Percentiles rank a stretch among this genome's conserved stretches.
Evolutionary conservation across 2,329 filamentous ascomycete genomes (phyloP).

Genomic region (Laburnicola sp.): DNA sequence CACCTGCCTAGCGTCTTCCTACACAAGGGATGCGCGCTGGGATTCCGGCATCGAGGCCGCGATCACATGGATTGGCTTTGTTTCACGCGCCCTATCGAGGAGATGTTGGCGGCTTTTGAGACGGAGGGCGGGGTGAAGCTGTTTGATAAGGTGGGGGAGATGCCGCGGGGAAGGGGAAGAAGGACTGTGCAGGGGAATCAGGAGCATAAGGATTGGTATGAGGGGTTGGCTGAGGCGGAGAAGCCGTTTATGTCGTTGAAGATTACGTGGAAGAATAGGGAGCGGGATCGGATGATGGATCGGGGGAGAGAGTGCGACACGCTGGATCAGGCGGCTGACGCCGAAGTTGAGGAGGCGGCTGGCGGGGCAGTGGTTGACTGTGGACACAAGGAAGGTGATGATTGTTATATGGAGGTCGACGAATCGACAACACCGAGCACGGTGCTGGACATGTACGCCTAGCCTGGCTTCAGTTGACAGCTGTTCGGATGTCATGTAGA

Average conservation of each 20-base stretch:
- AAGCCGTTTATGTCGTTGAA: conserved; percentile 39
- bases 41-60: conserved; percentile 16
- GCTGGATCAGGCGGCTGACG: too few relatives aligned
- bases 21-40: conserved; percentile 25
- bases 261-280: conserved; percentile 3
- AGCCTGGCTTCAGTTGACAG: too few relatives aligned
- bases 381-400: too few relatives aligned
- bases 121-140: conserved; percentile 8
- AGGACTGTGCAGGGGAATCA: conserved; percentile 11
- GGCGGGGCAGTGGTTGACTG: too few relatives aligned
- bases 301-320: too few relatives aligned
- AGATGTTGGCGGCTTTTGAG: conserved; percentile 20
- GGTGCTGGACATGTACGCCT: too few relatives aligned
- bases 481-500: too few relatives aligned
- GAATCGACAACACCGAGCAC: too few relatives aligned
- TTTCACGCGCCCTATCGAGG: conserved; percentile 23
- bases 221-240: conserved; percentile 22
- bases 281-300: background rate
- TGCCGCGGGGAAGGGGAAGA: conserved; percentile 9
- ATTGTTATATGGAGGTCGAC: too few relatives aligned
- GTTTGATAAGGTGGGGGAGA: conserved; percentile 26
- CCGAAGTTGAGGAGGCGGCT: background rate
- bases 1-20: conserved; percentile 24
- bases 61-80: conserved; percentile 27
- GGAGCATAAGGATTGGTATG: conserved; percentile 27